Base-by-base conservation (phyloP, 2,329 filamentous ascomycete species). In the Penicillium italicum region DNA sequence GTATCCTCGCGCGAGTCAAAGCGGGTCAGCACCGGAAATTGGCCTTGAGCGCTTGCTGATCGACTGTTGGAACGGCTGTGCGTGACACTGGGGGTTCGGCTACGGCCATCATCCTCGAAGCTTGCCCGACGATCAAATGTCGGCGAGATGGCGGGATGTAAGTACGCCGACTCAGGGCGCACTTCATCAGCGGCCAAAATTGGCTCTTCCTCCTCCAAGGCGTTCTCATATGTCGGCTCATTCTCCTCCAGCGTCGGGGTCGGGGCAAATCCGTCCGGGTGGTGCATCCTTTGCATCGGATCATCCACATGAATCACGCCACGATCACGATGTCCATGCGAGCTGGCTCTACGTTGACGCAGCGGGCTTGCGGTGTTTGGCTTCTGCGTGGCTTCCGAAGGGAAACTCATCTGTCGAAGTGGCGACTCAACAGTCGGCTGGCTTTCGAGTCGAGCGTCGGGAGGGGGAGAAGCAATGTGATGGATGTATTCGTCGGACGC, bases 141-240 rank as follows among this genome's bases (percentile, higher is more conserved):
- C 12, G 90, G 90, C n/a, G 87, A 88, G 30, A 97, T 83, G 14
- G 92, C 94, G 22, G 94, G 90, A 50, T 89, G 85, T 67, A 90
- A 80, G 62, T 84, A 85, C 53, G 87, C 87, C 14, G 82, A 81
- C 33, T 82, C 82, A 0, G 85, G 83, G 52, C 89, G 84, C 30
- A 96, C 81, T 74, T 97, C 91, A 68, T 97, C 94, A 1, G 89
- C 82, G 8, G 94, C 94, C 48, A 99, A 78, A 61, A 99, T 96
- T 0, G 93, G 92, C 28, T 86, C 85, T 36, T 83, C 82, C 67
- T 88, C 84, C 18, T 83, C 82, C 40, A 81, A 77, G 54, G 80
- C 77, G 12, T 78, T 79, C 54, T 78, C 74, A 36, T 75, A 72
- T 34, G 72, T 70, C 9, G 74, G 74, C 24, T 61, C 50, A 60